Evolutionary conservation across 2,329 filamentous ascomycete species (phyloP).

Genomic region (Clonostachys byssicola): DNA sequence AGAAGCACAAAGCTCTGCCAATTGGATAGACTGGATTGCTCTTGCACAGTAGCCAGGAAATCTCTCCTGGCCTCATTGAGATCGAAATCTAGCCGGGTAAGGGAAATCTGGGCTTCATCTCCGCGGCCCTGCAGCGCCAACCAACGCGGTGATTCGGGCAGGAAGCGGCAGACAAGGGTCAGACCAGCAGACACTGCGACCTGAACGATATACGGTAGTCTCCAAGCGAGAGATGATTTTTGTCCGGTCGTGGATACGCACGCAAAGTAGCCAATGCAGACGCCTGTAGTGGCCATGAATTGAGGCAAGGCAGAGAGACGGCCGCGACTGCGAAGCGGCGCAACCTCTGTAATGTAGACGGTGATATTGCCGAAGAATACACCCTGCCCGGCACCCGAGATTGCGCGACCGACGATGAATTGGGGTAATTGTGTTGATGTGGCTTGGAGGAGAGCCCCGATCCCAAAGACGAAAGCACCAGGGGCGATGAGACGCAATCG

Average conservation of each 20-base stretch:
- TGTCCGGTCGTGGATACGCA: conserved; percentile 51
- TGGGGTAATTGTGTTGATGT: conserved; percentile 38
- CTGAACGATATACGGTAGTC: conserved; percentile 49
- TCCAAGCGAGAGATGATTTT: conserved; percentile 45
- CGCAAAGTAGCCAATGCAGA: conserved; percentile 54
- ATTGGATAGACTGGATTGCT: conserved; percentile 19
- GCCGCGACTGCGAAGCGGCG: conserved; percentile 44
- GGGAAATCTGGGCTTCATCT: conserved; percentile 34
- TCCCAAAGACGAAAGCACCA: conserved; percentile 44
- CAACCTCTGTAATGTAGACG: conserved; percentile 60
- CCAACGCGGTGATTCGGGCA: conserved; percentile 57
- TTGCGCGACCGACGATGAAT: conserved; percentile 48
- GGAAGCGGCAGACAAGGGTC: conserved; percentile 27
- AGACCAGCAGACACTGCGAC: conserved; percentile 31
- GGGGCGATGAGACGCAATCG: conserved; percentile 24
- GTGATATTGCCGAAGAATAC: conserved; percentile 51
- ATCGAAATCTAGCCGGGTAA: conserved; percentile 36
- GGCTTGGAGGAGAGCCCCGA: conserved; percentile 49
- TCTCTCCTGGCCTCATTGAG: conserved; percentile 41
- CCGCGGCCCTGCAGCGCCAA: conserved; percentile 40
- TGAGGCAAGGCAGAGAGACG: conserved; percentile 47
- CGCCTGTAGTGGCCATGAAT: conserved; percentile 41
- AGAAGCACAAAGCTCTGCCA: conserved; percentile 24
- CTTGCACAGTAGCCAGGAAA: conserved; percentile 23
- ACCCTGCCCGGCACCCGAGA: conserved; percentile 57